Evolutionary conservation across 75 land plant genomes (phyloP).

Genomic region (Cryptomeria japonica): DNA sequence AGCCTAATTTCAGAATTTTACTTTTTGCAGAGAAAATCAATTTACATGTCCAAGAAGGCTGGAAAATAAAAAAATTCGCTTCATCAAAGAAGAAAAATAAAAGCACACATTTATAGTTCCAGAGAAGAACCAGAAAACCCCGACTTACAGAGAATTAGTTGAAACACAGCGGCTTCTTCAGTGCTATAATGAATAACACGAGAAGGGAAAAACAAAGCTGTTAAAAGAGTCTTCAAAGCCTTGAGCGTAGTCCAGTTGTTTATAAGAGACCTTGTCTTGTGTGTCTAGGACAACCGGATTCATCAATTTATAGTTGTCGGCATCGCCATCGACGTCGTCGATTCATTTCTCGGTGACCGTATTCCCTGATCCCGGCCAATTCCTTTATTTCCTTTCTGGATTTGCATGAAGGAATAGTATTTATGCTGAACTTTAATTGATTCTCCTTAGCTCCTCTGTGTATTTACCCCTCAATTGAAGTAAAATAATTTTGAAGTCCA

Average conservation of each 20-base stretch:
- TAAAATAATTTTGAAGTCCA: conserved; percentile 4
- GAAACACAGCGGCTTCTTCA: not conserved
- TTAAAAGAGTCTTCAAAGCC: no score
- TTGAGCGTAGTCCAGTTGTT: not conserved
- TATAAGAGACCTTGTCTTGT: not conserved
- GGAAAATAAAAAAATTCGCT: not conserved
- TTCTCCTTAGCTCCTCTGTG: not conserved
- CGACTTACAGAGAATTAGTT: not conserved
- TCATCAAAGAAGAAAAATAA: not conserved
- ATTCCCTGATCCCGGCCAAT: not conserved
- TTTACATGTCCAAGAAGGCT: not conserved
- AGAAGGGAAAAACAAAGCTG: not conserved
- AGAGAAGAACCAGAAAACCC: not conserved
- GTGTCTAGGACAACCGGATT: not conserved
- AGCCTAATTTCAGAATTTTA: not conserved
- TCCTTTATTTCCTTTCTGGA: not conserved
- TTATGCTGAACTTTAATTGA: not conserved
- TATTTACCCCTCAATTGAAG: not conserved
- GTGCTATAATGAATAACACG: not conserved
- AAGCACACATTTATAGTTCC: not conserved
- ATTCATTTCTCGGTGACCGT: not conserved
- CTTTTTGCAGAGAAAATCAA: not conserved
- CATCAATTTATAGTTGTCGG: not conserved
- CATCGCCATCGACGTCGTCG: not conserved
- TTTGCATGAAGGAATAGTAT: conserved; percentile 3